Evolutionary conservation across 2,329 filamentous ascomycete genomes (phyloP), one percentile per base, ranked within the genome.

Genomic region (Colletotrichum sp.): DNA sequence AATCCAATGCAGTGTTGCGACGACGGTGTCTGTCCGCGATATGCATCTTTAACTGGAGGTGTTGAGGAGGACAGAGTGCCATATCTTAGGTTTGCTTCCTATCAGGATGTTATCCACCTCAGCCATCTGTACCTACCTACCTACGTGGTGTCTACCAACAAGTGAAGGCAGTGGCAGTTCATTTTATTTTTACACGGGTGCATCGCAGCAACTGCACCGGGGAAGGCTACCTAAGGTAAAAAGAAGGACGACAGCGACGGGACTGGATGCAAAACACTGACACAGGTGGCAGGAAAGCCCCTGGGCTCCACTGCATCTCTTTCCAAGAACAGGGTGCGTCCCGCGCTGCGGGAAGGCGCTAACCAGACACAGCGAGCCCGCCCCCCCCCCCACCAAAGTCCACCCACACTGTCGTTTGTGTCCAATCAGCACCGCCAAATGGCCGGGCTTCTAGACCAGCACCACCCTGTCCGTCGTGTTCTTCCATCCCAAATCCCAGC

Each of bases 261-360:
- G 8, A 58, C 55, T 58, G 55, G 55, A 58, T 26, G 16, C 34
- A 24, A 21, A 43, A 66, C 34, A 67, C 26, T n/a, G 24, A 21
- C 36, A 36, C 48, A 67, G 21, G 74, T 70, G 64, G 71, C 74
- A 70, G 71, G 70, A 43, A 67, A 58, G 48, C 71, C 74, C 74
- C 71, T 74, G 65, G 34, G 58, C 58, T 61, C 64, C 74, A 48
- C 57, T 60, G 24, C 43, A 10, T 32, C 55, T 71, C 55, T 36
- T 75, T 75, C 67, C 66, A 71, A 76, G 55, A 75, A 75, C 71
- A 75, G 63, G 71, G 66, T 70, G 55, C 66, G 60, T 75, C 57
- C 74, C 71, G 55, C 72, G 36, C 38, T 30, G 38, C 67, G 72
- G 66, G 74, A 71, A 71, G 60, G 72, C 72, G 74, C 74, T 76